Conservation (phyloP, 2,329 filamentous ascomycete species). For the Aspergillus latus region DNA sequence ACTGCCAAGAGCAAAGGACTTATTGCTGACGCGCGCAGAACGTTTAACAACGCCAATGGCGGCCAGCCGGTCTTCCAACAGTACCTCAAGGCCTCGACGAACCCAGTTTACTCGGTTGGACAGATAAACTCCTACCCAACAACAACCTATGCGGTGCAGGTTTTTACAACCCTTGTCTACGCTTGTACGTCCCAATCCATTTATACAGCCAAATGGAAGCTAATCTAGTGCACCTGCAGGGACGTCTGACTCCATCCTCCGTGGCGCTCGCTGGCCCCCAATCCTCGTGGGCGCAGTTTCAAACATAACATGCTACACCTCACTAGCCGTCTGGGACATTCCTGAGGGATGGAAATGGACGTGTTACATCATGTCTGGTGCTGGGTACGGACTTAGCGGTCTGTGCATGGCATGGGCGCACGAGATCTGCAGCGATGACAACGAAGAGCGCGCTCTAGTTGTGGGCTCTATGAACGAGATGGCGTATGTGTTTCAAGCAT, state of each 20-base stretch:
- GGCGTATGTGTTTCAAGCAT: slow-evolving; percentile 68
- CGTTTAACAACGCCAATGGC: slow-evolving; percentile 61
- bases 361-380: slow-evolving; percentile 58
- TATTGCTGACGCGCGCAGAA: slow-evolving; percentile 22
- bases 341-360: slow-evolving; percentile 61
- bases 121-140: slow-evolving; percentile 59
- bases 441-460: slow-evolving; percentile 67
- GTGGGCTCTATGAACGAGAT: slow-evolving; percentile 68
- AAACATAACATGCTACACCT: slow-evolving; percentile 47
- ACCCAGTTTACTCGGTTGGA: slow-evolving; percentile 48
- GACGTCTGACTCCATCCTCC: slow-evolving; percentile 62
- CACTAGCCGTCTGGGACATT: slow-evolving; percentile 52
- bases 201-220: neutral
- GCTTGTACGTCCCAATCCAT: slow-evolving; percentile 45
- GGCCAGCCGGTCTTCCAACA: slow-evolving; percentile 58
- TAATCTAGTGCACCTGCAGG: slow-evolving; percentile 29
- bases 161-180: slow-evolving; percentile 61
- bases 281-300: slow-evolving; percentile 53
- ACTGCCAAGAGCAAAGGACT: neutral
- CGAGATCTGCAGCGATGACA: slow-evolving; percentile 56
- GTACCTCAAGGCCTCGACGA: slow-evolving; percentile 39
- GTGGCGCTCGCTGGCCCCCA: slow-evolving; percentile 62
- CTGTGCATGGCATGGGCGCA: slow-evolving; percentile 56
- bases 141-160: slow-evolving; percentile 55
- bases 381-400: slow-evolving; percentile 49